Evolutionary conservation across 2,329 filamentous ascomycete species (phyloP), one percentile per base, ranked within the genome.

Genomic region (Colletotrichum sp.): DNA sequence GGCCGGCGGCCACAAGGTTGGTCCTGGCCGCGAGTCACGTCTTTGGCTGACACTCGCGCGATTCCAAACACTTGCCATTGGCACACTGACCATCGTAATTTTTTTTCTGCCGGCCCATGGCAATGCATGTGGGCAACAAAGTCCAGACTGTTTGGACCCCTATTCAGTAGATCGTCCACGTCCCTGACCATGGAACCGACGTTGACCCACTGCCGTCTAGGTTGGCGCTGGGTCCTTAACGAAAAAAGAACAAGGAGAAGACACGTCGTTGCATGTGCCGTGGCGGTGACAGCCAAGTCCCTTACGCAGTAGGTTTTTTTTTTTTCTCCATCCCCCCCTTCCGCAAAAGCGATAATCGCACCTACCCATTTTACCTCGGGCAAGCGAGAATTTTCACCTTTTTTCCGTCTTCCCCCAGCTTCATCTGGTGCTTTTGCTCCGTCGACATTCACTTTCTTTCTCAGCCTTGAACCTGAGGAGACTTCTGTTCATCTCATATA

Each of bases 91-190:
- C 52, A 44, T 62, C 32, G 16, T 49, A 74, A 57, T 65, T 69
- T 73, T 73, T 71, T 63, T 59, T 62, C 52, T 66, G 68, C 34
- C 64, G n/a, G 59, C 49, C 49, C 49, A 34, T n/a, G 44, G 52
- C 57, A 69, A 34, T 36, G 34, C 64, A 68, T 72, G 73, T 63
- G 44, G 63, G 63, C 57, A 39, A 57, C 26, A 28, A 34, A 36
- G 44, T 26, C 73, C 49, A 64, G 49, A 49, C 63, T 52, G 12
- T 52, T 69, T 73, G 74, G 74, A 76, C 74, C 74, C 74, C 74
- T 76, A 76, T 76, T 76, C 36, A 55, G 59, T 24, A 49, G 74
- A 69, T 76, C 59, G 64, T 52, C 44, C 44, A 52, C 44, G 44
- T 52, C 52, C 70, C 70, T 72, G 49, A 64, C 36, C 63, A 16